Base-by-base conservation (phyloP, 257 asterid genomes). In the Gynochthodes officinalis region DNA sequence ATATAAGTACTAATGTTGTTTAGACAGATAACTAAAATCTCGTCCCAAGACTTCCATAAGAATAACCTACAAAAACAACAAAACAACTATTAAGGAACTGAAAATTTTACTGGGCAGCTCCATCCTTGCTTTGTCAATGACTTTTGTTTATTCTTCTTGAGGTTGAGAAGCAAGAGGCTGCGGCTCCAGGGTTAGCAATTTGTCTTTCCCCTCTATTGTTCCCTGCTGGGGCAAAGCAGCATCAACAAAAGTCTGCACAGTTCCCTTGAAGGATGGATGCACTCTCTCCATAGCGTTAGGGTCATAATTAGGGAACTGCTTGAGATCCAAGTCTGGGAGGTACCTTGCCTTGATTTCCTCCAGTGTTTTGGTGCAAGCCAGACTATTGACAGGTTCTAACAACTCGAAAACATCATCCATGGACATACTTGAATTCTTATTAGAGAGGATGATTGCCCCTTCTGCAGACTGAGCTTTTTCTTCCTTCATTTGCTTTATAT, bases 311-410 rank as follows among this genome's bases (percentile, higher is more conserved):
- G 66, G 66, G 14, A 61, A 61, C 18, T 14, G 44, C 3, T 14
- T 33, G 13, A 33, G 44, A 33, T 61, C 44, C 66, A 61, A 61
- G 39, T 33, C 27, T 61, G 66, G 44, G 66, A 33, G 27, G 27
- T 61, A 18, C 27, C 33, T 61, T 61, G 44, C 66, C 66, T 61
- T 61, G 12, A 61, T 35, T 7, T 61, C 66, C 42, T 61, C 66
- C 44, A 61, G 16, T 1, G 66, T 35, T 32, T 61, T 37, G 2
- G 66, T 61, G 25, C 44, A 61, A 61, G 44, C 44, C n/a, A 35
- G 21, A 1, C 44, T 61, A 0, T 6, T 5, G 1, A 61, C 42
- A 61, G 66, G 66, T 18, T 32, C 66, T 14, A 61, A 27, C 66
- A 61, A 32, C 27, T 16, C 4, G 40, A 1, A 2, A 21, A 61